These are phyloP conservation scores for Rhizodiscina lignyota DNA, from an alignment of 495 filamentous ascomycete species.

Conservation along the genomic window DNA sequence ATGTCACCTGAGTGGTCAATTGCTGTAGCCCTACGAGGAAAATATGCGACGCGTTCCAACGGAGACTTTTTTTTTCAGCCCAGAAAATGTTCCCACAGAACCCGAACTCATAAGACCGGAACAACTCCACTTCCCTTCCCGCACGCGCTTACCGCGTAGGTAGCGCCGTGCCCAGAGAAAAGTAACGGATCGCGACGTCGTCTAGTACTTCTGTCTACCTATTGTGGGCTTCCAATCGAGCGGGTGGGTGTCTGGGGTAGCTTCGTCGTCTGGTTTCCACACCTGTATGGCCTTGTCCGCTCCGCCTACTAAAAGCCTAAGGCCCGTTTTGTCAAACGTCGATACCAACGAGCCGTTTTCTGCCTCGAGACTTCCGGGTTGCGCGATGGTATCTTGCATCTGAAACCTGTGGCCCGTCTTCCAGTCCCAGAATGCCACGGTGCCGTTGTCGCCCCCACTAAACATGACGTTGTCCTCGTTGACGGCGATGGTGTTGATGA, in stretches of 20 bases:
- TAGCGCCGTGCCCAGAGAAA: no score
- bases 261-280: slow-evolving; percentile 81
- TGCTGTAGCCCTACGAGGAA: no score
- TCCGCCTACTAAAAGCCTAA: slow-evolving; percentile 84
- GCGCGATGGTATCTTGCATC: slow-evolving; percentile 69
- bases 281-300: slow-evolving; percentile 98
- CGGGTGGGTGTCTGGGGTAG: slow-evolving; percentile 81
- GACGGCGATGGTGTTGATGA: slow-evolving; percentile 86
- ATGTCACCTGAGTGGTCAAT: no score
- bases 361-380: slow-evolving; percentile 86
- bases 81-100: no score
- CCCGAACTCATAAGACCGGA: no score
- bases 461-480: slow-evolving; percentile 94
- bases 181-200: no score
- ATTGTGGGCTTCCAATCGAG: slow-evolving; percentile 85
- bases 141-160: no score
- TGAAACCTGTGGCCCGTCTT: slow-evolving; percentile 91
- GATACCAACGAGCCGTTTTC: slow-evolving; percentile 88
- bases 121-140: no score
- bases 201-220: slow-evolving; percentile 52
- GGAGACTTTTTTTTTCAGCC: no score
- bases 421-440: slow-evolving; percentile 98
- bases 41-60: no score
- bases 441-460: slow-evolving; percentile 90
- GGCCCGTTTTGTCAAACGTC: slow-evolving; percentile 75